A percentile compares a stretch with the other conserved stretches of the same genome.
phyloP scores from a whole-genome alignment of 1,284 basidiomycete species.

The Crepidotus sp. region DNA sequence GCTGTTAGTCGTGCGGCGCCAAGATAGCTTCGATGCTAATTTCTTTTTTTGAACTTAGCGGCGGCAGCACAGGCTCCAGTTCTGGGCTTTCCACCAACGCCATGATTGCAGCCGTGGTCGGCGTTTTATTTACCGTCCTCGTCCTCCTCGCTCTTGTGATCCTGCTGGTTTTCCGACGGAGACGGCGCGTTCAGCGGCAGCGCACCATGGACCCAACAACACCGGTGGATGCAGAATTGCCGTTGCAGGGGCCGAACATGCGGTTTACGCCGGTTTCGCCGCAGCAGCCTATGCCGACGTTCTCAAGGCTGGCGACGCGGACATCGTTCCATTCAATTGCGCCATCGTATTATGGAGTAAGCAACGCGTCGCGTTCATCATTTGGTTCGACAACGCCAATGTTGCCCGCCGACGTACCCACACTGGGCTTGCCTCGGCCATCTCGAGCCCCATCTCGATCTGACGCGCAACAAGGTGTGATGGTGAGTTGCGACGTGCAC shows the following conservation, averaged over 20 bases:
- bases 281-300: constrained; percentile 15
- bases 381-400: constrained; percentile 9
- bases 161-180: constrained; percentile 14
- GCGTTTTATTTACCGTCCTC: not conserved
- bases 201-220: constrained; percentile 8
- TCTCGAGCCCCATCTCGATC: constrained; percentile 8
- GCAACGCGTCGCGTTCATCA: constrained; percentile 5
- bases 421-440: constrained; percentile 3
- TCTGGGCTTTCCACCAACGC: constrained; percentile 9
- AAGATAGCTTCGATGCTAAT: not conserved
- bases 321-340: constrained; percentile 16
- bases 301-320: constrained; percentile 6
- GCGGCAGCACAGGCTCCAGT: not conserved
- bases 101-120: constrained; percentile 10
- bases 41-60: not conserved
- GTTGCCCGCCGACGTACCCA: too few relatives aligned
- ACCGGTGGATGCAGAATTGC: constrained; percentile 17
- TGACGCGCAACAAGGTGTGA: constrained; percentile 12
- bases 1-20: constrained; percentile 1
- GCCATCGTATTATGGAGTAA: constrained; percentile 16
- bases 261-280: constrained; percentile 14
- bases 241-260: constrained; percentile 18
- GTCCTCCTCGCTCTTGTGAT: constrained; percentile 9
- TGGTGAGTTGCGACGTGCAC: constrained; percentile 11
- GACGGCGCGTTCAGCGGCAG: not conserved